Evolutionary conservation across 257 asterid genomes (phyloP), one percentile per base, ranked within the genome.

Genomic region (Mentha longifolia): DNA sequence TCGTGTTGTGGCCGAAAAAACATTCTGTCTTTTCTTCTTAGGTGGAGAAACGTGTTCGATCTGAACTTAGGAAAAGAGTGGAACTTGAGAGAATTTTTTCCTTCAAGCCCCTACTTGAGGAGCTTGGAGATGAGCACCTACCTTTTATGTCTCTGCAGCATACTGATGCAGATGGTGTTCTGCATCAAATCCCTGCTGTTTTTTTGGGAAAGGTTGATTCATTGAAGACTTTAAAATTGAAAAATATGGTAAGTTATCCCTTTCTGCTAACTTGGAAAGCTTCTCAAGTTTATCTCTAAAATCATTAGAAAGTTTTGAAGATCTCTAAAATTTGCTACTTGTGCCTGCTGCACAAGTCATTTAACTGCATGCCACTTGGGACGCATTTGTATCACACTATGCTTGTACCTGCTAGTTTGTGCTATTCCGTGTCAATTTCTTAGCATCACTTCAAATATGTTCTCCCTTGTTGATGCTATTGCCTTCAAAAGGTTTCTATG

Each of bases 121-220:
- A 88, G 64, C 87, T 89, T 50, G 93, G 89, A 78, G 86, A 79
- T 58, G 92, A 87, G 46, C 87, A 88, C 78, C 80, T 94, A 68
- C 97, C 97, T 52, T 94, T 94, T 79, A 74, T 94, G 77, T 86
- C 93, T 71, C 79, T 94, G 80, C 96, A 82, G 70, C 90, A 91
- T 82, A 82, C 73, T 41, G 93, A 85, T 83, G 71, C 85, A 67
- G 89, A 80, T 54, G 98, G 98, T 79, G 89, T 85, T 81, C 93
- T 80, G 61, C 90, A 88, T 82, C 83, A 78, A 78, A 86, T 85
- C 71, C 93, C 97, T 72, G 89, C 95, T 84, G 99, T 84, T 81
- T 94, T 89, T 81, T 67, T 94, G 86, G 98, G 99, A 79, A 81
- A 79, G 76, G 83, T 94, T 86, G 96, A 91, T 75, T 74, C 83